A percentile compares a stretch with the other conserved stretches of the same genome.
These are phyloP conservation scores for Penicillium sumatraense DNA, from an alignment of 2,329 filamentous ascomycete species.

Conservation along the genomic window DNA sequence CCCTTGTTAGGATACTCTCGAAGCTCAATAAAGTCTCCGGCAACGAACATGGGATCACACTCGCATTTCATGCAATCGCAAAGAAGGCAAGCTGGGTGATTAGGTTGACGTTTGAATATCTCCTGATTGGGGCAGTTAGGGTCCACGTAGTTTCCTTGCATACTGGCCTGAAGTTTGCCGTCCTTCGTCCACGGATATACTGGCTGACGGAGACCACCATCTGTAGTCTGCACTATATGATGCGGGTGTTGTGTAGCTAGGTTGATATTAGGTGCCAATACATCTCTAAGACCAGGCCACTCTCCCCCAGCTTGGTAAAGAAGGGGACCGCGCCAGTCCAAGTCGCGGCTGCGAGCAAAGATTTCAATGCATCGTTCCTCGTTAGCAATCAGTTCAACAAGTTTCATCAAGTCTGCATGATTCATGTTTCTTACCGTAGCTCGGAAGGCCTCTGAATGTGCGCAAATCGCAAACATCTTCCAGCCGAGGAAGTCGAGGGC, in stretches of 20 bases:
- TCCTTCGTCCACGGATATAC: slow-evolving; percentile 3
- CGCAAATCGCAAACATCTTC: slow-evolving; percentile 32
- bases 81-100: too few species aligned
- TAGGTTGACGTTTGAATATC: too few species aligned
- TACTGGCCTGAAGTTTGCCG: slow-evolving; percentile 17
- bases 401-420: slow-evolving; percentile 15
- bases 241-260: slow-evolving; percentile 19
- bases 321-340: slow-evolving; percentile 27
- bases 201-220: slow-evolving; percentile 14
- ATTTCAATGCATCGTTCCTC: slow-evolving; percentile 30
- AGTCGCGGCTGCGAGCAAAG: slow-evolving; percentile 27
- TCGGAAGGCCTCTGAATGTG: slow-evolving; percentile 32
- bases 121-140: neutral
- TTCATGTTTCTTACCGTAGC: slow-evolving; percentile 4
- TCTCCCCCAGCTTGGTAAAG: neutral
- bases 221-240: slow-evolving; percentile 9
- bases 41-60: slow-evolving; percentile 20
- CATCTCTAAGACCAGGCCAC: neutral
- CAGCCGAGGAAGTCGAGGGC: slow-evolving; percentile 23
- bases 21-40: slow-evolving; percentile 35
- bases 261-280: slow-evolving; percentile 7
- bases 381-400: slow-evolving; percentile 19
- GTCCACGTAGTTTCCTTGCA: slow-evolving; percentile 15
- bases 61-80: slow-evolving; percentile 16
- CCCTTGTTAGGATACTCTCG: slow-evolving; percentile 33